Percentiles rank a stretch among this genome's conserved stretches.
phyloP scores from a whole-genome alignment of 192 early-diverging fungal species.

The Coemansia erecta region DNA sequence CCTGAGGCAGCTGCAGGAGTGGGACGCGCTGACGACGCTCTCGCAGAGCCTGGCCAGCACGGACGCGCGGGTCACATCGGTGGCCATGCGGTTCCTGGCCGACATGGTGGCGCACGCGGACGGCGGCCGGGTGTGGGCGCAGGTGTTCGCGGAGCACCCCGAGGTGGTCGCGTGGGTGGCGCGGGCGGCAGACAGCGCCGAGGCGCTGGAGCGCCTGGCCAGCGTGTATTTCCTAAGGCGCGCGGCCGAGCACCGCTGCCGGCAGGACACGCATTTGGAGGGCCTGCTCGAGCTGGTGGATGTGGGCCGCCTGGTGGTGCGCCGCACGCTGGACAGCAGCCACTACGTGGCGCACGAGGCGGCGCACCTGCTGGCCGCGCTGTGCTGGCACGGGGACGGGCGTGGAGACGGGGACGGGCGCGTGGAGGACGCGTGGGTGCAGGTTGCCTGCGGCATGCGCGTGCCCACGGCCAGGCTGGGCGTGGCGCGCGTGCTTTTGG shows the following conservation, averaged over 20 bases:
- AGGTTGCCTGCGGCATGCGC: constrained; percentile 13
- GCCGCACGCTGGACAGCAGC: constrained; percentile 35
- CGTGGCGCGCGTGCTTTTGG: not conserved
- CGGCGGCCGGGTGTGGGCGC: not conserved
- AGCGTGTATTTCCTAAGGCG: constrained; percentile 34
- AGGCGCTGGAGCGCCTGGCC: constrained; percentile 37
- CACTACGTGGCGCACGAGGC: constrained; percentile 43
- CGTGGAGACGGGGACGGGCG: too few relatives aligned
- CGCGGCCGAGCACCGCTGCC: constrained; percentile 2
- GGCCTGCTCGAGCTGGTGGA: constrained; percentile 14
- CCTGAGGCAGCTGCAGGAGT: constrained; percentile 15
- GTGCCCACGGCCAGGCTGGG: constrained; percentile 16
- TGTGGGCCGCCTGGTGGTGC: constrained; percentile 15
- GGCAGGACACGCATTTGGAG: not conserved
- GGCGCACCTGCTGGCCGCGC: constrained; percentile 15
- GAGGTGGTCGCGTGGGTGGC: constrained; percentile 18
- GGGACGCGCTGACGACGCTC: constrained; percentile 11
- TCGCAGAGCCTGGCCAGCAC: constrained; percentile 14
- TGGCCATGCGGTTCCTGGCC: constrained; percentile 40
- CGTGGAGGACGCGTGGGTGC: constrained; percentile 14
- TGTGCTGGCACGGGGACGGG: constrained; percentile 22
- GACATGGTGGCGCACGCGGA: constrained; percentile 8
- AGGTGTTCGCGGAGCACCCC: not conserved
- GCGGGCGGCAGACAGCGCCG: constrained; percentile 28
- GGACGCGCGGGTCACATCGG: constrained; percentile 40